These are phyloP conservation scores for Mariannaea sp. DNA, from an alignment of 2,329 filamentous ascomycete genomes.

Conservation along the genomic window DNA sequence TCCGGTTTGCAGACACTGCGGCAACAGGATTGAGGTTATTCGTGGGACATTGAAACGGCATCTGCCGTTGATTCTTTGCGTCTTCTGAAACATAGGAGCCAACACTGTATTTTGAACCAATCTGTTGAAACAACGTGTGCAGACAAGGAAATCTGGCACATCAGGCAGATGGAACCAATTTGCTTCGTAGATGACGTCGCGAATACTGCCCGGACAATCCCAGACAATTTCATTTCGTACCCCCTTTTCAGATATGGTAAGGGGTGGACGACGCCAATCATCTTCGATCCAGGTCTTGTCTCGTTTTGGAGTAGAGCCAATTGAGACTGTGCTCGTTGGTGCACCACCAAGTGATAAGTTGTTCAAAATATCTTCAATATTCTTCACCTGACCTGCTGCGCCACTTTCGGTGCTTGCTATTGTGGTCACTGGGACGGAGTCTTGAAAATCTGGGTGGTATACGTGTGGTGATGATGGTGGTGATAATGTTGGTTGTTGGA, in stretches of 20 bases:
- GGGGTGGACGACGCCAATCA: conserved; percentile 7
- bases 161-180: neutral
- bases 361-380: neutral
- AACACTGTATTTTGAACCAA: neutral
- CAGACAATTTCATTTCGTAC: neutral
- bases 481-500: neutral
- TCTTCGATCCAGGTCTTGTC: conserved; percentile 4
- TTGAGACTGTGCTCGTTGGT: neutral
- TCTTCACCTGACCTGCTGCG: neutral
- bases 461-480: no score
- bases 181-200: neutral
- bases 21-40: neutral
- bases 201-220: conserved; percentile 1
- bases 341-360: neutral
- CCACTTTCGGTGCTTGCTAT: neutral
- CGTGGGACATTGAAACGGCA: conserved; percentile 3
- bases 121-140: neutral
- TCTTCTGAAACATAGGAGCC: neutral
- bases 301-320: neutral
- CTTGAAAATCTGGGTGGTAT: no score
- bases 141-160: neutral
- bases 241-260: conserved; percentile 1
- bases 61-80: neutral
- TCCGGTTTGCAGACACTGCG: neutral
- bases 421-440: no score